phyloP scores from a whole-genome alignment of 164 flowering plant genomes.

The Euptelea pleiosperma region DNA sequence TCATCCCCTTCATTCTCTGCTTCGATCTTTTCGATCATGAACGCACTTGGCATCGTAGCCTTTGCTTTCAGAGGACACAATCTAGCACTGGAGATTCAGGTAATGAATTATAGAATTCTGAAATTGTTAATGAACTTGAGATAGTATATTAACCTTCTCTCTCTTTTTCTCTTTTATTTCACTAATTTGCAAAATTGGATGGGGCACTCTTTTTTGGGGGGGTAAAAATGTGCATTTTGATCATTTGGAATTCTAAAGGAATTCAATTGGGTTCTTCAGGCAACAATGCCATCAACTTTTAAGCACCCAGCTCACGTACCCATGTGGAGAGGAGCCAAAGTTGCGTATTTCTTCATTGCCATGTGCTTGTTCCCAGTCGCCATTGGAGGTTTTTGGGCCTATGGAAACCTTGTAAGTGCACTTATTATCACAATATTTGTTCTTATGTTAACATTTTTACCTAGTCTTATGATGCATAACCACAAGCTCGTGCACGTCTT shows the following conservation, averaged over 20 bases:
- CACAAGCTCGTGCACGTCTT: neutral
- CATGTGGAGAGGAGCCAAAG: conserved; percentile 99
- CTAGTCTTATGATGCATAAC: neutral
- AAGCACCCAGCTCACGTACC: conserved; percentile 98
- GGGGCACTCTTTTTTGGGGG: neutral
- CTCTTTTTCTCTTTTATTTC: neutral
- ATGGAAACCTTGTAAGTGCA: conserved; percentile 86
- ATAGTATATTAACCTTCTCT: neutral
- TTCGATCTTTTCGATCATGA: conserved; percentile 63
- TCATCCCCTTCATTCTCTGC: conserved; percentile 55
- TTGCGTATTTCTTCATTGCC: conserved; percentile 91
- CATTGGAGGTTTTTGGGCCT: conserved; percentile 97
- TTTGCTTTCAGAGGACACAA: conserved; percentile 97
- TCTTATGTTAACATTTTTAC: neutral
- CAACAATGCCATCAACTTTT: conserved; percentile 98
- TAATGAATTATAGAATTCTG: conserved; percentile 17
- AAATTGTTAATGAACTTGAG: neutral
- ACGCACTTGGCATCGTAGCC: conserved; percentile 93
- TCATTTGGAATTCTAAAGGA: conserved; percentile 3
- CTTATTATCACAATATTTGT: neutral
- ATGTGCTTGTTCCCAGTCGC: conserved; percentile 93
- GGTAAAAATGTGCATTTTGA: neutral
- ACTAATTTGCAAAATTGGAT: neutral
- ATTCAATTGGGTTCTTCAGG: conserved; percentile 35
- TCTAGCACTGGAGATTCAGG: conserved; percentile 95